Conservation (phyloP, 768 basidiomycete genomes). For the Tricholoma matsutake region DNA sequence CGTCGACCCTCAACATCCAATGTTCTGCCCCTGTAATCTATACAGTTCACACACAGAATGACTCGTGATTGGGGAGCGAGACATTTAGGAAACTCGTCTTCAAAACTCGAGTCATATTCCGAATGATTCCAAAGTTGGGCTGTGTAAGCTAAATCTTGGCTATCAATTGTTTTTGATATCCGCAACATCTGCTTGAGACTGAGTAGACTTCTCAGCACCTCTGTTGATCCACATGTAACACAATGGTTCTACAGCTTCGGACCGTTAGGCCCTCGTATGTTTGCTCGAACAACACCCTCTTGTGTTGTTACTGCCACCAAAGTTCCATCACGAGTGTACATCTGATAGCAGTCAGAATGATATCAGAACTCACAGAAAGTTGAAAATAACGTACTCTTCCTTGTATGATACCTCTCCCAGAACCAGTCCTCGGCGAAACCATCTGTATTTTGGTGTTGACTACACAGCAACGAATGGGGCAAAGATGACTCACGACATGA, state of each 20-base stretch:
- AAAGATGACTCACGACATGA: constrained; percentile 54
- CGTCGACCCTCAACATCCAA: background rate
- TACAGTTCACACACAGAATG: background rate
- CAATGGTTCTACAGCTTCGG: constrained; percentile 30
- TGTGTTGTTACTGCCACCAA: constrained; percentile 77
- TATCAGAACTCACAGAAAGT: background rate
- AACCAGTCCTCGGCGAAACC: constrained; percentile 56
- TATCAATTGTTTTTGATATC: too few relatives aligned
- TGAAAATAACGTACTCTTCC: constrained; percentile 52
- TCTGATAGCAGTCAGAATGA: constrained; percentile 30
- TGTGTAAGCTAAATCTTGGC: too few relatives aligned
- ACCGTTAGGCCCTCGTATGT: constrained; percentile 41
- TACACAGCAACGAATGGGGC: background rate
- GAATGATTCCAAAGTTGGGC: too few relatives aligned
- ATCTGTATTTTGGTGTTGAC: constrained; percentile 39
- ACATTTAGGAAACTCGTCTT: too few relatives aligned
- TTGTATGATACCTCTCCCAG: constrained; percentile 66
- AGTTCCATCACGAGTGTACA: constrained; percentile 64
- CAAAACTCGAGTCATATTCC: too few relatives aligned
- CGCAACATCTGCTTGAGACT: too few relatives aligned
- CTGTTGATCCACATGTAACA: background rate
- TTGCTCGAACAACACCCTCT: constrained; percentile 73
- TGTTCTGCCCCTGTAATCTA: background rate
- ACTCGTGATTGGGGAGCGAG: background rate
- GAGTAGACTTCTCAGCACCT: too few relatives aligned